These are phyloP conservation scores for Pugionium dolabratum DNA, from an alignment of 345 rosid species.

Conservation along the genomic window DNA sequence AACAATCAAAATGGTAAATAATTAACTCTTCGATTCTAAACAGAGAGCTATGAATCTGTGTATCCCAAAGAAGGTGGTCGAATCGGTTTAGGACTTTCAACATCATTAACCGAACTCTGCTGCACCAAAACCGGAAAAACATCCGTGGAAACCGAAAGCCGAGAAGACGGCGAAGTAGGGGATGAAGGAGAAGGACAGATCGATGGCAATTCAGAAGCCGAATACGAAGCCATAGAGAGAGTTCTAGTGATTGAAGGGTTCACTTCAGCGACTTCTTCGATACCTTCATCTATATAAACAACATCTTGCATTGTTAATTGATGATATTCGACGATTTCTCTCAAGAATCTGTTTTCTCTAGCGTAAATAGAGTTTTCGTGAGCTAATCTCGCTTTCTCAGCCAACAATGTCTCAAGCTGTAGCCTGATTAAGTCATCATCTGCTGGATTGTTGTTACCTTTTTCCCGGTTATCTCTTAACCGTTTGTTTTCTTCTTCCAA, in stretches of 20 bases:
- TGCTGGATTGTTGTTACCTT: slow-evolving; percentile 65
- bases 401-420: slow-evolving; percentile 92
- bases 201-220: slow-evolving; percentile 36
- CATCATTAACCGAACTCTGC: slow-evolving; percentile 29
- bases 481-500: slow-evolving; percentile 88
- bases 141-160: slow-evolving; percentile 40
- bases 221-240: slow-evolving; percentile 50
- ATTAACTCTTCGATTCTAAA: slow-evolving; percentile 8
- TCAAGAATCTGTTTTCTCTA: slow-evolving; percentile 84
- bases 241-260: slow-evolving; percentile 56
- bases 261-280: slow-evolving; percentile 66
- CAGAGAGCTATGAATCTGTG: slow-evolving; percentile 30
- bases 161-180: slow-evolving; percentile 46
- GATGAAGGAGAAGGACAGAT: slow-evolving; percentile 48
- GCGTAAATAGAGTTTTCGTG: slow-evolving; percentile 82
- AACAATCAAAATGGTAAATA: background rate
- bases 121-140: slow-evolving; percentile 37
- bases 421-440: slow-evolving; percentile 96
- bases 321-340: slow-evolving; percentile 96
- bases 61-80: slow-evolving; percentile 40
- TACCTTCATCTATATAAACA: slow-evolving; percentile 84
- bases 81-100: slow-evolving; percentile 39
- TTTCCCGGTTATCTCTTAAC: slow-evolving; percentile 83
- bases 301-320: slow-evolving; percentile 97
- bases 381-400: slow-evolving; percentile 94